Evolutionary conservation across 305 asterid genomes (phyloP).

Genomic region (Stenogyne calaminthoides): DNA sequence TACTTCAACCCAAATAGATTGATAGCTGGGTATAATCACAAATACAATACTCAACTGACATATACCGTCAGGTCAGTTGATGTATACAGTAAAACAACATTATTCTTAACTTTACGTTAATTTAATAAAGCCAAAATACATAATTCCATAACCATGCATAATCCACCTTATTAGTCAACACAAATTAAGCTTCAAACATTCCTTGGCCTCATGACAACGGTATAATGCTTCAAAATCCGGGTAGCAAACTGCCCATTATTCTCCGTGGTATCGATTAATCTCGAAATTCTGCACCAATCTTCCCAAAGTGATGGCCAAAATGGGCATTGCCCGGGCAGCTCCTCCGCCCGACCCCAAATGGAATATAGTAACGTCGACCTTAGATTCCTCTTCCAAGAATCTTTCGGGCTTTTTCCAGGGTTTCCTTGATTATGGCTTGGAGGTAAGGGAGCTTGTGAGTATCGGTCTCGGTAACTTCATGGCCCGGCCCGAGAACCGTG

Average conservation of each 20-base stretch:
- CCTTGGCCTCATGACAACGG: conserved; percentile 56
- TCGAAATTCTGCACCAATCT: conserved; percentile 73
- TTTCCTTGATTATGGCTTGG: conserved; percentile 68
- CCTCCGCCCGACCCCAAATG: conserved; percentile 70
- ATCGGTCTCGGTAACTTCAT: conserved; percentile 57
- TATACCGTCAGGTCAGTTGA: not conserved
- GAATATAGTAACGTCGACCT: conserved; percentile 61
- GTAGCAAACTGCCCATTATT: conserved; percentile 72
- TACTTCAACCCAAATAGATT: not conserved
- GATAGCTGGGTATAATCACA: not conserved
- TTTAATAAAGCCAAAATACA: not conserved
- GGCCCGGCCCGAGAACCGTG: conserved; percentile 53
- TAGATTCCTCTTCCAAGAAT: conserved; percentile 67
- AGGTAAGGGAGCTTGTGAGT: conserved; percentile 62
- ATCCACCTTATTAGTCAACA: not conserved
- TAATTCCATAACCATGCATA: not conserved
- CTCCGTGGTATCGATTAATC: conserved; percentile 58
- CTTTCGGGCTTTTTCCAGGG: conserved; percentile 80
- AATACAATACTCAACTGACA: not conserved
- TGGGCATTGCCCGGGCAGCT: conserved; percentile 77
- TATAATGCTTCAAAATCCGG: conserved; percentile 58
- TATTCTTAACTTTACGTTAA: not conserved
- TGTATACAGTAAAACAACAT: not conserved
- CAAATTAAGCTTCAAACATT: not conserved
- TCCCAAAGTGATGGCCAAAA: conserved; percentile 65